These are phyloP conservation scores for Taphrina deformans DNA, from an alignment of 1,139 yeast genomes.

Conservation along the genomic window DNA sequence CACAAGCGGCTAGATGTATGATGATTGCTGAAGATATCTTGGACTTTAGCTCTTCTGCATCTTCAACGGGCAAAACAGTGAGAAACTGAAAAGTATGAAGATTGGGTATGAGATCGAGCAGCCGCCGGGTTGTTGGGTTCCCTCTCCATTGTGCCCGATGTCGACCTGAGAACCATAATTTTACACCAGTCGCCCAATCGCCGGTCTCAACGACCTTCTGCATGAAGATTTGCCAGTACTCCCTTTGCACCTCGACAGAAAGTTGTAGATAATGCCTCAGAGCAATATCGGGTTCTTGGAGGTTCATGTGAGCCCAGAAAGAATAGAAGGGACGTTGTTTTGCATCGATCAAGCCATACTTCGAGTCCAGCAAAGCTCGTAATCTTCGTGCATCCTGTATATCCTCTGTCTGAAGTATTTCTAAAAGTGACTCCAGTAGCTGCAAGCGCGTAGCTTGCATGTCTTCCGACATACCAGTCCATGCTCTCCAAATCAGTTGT, in stretches of 20 bases:
- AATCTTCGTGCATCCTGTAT: conserved; percentile 18
- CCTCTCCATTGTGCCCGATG: background rate
- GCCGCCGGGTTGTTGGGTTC: background rate
- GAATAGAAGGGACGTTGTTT: conserved; percentile 22
- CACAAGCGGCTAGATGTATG: conserved; percentile 13
- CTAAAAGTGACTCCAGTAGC: conserved; percentile 15
- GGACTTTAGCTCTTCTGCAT: background rate
- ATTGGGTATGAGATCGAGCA: conserved; percentile 24
- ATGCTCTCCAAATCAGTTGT: conserved; percentile 27
- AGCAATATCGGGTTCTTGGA: conserved; percentile 17
- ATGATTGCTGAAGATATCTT: conserved; percentile 5
- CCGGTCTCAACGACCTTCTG: conserved; percentile 10
- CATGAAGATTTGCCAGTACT: conserved; percentile 3
- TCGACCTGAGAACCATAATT: conserved; percentile 4
- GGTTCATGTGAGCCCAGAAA: conserved; percentile 28
- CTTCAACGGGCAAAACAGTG: background rate
- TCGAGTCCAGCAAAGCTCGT: conserved; percentile 22
- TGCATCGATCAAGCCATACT: conserved; percentile 15
- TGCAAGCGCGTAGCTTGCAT: conserved; percentile 24
- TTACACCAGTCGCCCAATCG: conserved; percentile 21
- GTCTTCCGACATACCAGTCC: conserved; percentile 28
- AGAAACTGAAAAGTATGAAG: conserved; percentile 23
- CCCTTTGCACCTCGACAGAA: background rate
- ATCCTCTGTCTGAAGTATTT: conserved; percentile 13
- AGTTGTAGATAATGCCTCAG: background rate